phyloP scores from a whole-genome alignment of 108 stramenopile genomes.

The Phaeodactylum tricornutum region DNA sequence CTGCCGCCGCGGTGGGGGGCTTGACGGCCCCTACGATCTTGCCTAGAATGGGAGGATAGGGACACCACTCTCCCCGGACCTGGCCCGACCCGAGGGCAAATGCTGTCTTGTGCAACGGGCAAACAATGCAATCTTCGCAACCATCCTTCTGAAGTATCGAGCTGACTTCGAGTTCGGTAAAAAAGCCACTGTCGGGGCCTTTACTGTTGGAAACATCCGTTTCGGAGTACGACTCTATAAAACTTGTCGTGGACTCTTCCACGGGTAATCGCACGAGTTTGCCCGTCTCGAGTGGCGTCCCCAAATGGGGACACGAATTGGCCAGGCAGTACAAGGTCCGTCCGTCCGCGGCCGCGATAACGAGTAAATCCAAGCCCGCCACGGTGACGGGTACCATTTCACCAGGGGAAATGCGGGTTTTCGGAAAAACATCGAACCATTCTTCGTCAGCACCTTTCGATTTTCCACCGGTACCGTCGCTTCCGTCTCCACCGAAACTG shows the following conservation, averaged over 20 bases:
- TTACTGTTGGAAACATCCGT: neutral
- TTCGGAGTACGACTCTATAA: neutral
- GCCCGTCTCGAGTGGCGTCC: conserved; percentile 92
- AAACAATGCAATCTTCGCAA: conserved; percentile 89
- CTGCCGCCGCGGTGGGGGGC: conserved; percentile 39
- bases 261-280: conserved; percentile 55
- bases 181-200: neutral
- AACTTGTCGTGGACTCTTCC: conserved; percentile 6
- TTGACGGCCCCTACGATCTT: conserved; percentile 59
- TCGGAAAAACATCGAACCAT: conserved; percentile 74
- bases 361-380: conserved; percentile 59
- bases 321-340: conserved; percentile 76
- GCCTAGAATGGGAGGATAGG: conserved; percentile 91
- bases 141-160: conserved; percentile 39
- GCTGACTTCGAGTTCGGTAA: conserved; percentile 20
- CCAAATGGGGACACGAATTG: conserved; percentile 94
- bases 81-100: conserved; percentile 87
- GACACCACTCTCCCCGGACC: conserved; percentile 95
- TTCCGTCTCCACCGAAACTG: no score
- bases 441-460: conserved; percentile 27
- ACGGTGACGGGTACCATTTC: conserved; percentile 78
- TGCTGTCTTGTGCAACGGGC: conserved; percentile 89
- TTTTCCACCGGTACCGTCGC: no score
- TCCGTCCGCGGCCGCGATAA: conserved; percentile 65
- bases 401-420: conserved; percentile 83